These are phyloP conservation scores for Boletus tomentosulus DNA, from an alignment of 768 basidiomycete species.

Conservation along the genomic window DNA sequence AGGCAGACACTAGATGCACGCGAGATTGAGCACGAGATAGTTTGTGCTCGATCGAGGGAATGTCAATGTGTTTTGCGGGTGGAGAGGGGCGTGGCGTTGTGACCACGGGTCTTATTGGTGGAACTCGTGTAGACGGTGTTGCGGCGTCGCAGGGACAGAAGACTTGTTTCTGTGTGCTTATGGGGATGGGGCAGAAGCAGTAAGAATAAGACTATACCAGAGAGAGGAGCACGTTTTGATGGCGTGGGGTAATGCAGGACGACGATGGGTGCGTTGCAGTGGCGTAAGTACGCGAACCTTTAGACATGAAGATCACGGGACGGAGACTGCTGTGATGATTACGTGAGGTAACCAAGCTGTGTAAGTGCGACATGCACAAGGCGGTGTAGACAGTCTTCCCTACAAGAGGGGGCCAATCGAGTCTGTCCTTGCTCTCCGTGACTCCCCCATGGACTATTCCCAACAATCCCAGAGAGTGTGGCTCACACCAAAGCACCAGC, in stretches of 20 bases:
- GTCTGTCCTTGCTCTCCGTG: neutral
- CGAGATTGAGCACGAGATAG: neutral
- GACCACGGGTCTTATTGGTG: conserved; percentile 8
- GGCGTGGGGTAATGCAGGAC: conserved; percentile 14
- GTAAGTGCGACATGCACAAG: neutral
- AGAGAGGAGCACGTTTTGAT: conserved; percentile 19
- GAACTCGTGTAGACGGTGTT: conserved; percentile 20
- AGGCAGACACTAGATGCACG: neutral
- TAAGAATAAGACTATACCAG: neutral
- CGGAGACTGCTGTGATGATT: conserved; percentile 3
- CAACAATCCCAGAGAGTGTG: conserved; percentile 26
- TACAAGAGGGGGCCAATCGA: conserved; percentile 11
- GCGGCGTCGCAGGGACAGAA: conserved; percentile 23
- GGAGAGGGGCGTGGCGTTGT: conserved; percentile 7
- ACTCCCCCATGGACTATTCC: conserved; percentile 21
- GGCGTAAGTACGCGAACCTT: neutral
- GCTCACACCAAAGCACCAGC: conserved; percentile 10
- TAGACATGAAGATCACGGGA: neutral
- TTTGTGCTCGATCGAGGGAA: conserved; percentile 4
- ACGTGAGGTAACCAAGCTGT: conserved; percentile 20
- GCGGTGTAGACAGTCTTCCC: conserved; percentile 11
- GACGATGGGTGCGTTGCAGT: neutral
- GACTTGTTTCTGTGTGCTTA: neutral
- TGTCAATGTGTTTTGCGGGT: conserved; percentile 18
- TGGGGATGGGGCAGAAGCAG: too few relatives aligned